A percentile compares a stretch with the other conserved stretches of the same genome.
Conservation (phyloP, 2,329 filamentous ascomycete genomes). For the Diplocarpon rosae region DNA sequence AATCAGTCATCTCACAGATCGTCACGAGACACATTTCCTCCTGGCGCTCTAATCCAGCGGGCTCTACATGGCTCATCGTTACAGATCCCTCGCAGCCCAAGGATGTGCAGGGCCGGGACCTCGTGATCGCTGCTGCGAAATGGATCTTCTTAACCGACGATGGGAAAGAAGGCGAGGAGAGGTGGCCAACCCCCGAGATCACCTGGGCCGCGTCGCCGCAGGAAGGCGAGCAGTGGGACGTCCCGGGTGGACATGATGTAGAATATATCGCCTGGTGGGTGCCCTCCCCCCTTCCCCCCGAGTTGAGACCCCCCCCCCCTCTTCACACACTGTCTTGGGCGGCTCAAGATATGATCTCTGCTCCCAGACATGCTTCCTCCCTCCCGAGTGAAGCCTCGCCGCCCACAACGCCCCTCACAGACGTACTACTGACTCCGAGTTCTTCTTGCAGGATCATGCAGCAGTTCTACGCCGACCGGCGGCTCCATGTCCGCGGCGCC, state of each 20-base stretch:
- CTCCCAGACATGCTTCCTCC: too few relatives aligned
- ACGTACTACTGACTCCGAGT: background rate
- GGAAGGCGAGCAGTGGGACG: background rate
- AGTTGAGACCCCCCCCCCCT: too few relatives aligned
- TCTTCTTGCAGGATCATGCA: constrained; percentile 1
- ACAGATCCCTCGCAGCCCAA: background rate
- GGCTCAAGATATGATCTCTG: too few relatives aligned
- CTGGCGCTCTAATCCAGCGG: background rate
- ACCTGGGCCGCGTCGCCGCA: background rate
- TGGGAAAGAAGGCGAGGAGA: background rate
- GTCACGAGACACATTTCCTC: background rate
- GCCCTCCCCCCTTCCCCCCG: too few relatives aligned
- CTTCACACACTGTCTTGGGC: too few relatives aligned
- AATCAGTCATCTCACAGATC: background rate
- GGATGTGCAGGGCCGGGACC: background rate
- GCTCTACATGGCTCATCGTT: constrained; percentile 3
- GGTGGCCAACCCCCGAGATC: constrained; percentile 1
- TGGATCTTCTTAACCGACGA: constrained; percentile 9
- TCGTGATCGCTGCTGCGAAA: constrained; percentile 10
- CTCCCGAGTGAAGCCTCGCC: too few relatives aligned
- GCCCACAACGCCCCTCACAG: background rate
- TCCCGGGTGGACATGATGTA: too few relatives aligned
- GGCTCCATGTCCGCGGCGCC: constrained; percentile 6
- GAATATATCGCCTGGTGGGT: background rate
- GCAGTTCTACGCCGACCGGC: constrained; percentile 3